Percentiles rank a stretch among this genome's conserved stretches.
phyloP scores from a whole-genome alignment of 106 monocot species.

The Platanthera zijinensis region DNA sequence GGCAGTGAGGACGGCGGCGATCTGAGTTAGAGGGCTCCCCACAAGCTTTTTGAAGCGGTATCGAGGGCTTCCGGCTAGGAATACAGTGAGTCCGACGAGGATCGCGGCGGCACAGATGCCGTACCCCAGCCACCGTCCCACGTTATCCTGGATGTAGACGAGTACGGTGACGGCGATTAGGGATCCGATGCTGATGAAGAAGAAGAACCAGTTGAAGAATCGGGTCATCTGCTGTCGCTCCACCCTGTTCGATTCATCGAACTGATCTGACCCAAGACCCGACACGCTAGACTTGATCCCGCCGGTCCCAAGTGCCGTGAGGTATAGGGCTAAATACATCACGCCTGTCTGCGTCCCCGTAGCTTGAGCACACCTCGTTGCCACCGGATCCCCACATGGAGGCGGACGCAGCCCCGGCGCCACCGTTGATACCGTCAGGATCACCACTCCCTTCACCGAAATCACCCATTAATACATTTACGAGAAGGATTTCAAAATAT shows the following conservation, averaged over 20 bases:
- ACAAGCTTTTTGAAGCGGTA: slow-evolving; percentile 60
- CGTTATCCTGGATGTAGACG: slow-evolving; percentile 54
- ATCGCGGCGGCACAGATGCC: slow-evolving; percentile 45
- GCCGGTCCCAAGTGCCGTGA: slow-evolving; percentile 40
- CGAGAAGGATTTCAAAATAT: neutral
- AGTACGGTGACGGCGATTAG: slow-evolving; percentile 56
- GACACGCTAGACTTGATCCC: slow-evolving; percentile 40
- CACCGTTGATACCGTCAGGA: slow-evolving; percentile 49
- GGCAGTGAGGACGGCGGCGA: slow-evolving; percentile 34
- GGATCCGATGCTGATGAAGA: slow-evolving; percentile 44
- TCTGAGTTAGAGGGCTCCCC: slow-evolving; percentile 55
- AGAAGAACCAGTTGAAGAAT: slow-evolving; percentile 57
- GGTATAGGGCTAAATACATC: slow-evolving; percentile 41
- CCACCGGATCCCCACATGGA: slow-evolving; percentile 7
- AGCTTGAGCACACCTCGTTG: slow-evolving; percentile 15
- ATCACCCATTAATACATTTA: neutral
- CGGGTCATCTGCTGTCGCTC: slow-evolving; percentile 35
- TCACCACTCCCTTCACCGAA: slow-evolving; percentile 36
- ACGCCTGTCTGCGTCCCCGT: slow-evolving; percentile 30
- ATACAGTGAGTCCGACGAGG: slow-evolving; percentile 26
- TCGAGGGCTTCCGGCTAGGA: slow-evolving; percentile 32
- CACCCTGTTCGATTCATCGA: slow-evolving; percentile 38
- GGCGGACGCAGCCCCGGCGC: slow-evolving; percentile 36
- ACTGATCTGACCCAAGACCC: slow-evolving; percentile 59
- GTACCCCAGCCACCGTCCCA: slow-evolving; percentile 52